phyloP scores from a whole-genome alignment of 1,284 basidiomycete species.

The Apiotrichum laibachii region DNA sequence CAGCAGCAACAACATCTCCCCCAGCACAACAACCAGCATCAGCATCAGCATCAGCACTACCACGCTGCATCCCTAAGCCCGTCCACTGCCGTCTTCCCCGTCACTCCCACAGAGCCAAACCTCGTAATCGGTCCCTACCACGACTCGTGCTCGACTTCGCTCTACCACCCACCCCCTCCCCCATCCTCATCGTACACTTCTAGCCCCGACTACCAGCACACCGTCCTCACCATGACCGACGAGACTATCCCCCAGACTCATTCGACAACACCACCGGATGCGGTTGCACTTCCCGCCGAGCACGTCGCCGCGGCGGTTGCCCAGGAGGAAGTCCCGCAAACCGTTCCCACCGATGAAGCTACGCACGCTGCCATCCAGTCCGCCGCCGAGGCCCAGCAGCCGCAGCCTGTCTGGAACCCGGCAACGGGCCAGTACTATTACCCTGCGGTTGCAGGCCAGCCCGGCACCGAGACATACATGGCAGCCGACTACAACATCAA shows the following conservation, averaged over 20 bases:
- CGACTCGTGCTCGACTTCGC: not conserved
- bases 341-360: not conserved
- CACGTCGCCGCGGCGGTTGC: not conserved
- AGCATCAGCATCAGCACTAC: not conserved
- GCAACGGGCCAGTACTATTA: conserved; percentile 6
- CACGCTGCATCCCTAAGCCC: not conserved
- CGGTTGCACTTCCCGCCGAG: not conserved
- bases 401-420: conserved; percentile 1
- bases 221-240: not conserved
- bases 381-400: not conserved
- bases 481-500: conserved; percentile 14
- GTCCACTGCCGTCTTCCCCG: not conserved
- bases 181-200: not conserved
- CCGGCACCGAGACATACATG: not conserved
- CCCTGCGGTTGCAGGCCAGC: not conserved
- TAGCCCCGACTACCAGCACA: not conserved
- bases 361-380: not conserved
- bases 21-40: not conserved
- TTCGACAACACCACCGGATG: not conserved
- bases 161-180: not conserved
- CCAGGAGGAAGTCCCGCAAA: not conserved
- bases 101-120: not conserved
- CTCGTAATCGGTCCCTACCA: not conserved
- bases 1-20: not conserved
- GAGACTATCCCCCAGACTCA: not conserved